phyloP scores from a whole-genome alignment of 371 early-diverging fungal species.

The Syncephalastrum monosporum region DNA sequence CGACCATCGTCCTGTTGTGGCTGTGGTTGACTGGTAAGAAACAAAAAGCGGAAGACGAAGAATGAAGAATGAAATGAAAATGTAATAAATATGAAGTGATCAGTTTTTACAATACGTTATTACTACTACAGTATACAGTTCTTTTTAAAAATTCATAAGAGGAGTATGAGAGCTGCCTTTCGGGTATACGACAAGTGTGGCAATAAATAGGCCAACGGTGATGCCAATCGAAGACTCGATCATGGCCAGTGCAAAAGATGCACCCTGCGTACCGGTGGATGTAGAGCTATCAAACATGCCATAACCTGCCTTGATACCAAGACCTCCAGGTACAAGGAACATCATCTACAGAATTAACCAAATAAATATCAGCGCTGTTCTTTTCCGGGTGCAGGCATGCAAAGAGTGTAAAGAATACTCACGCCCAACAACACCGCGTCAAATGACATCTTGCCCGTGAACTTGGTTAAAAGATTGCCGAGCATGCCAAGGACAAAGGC shows the following conservation, averaged over 20 bases:
- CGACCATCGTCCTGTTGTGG: slow-evolving; percentile 55
- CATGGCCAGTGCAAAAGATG: slow-evolving; percentile 46
- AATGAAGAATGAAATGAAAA: slow-evolving; percentile 5
- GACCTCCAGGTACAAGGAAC: slow-evolving; percentile 58
- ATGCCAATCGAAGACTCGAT: slow-evolving; percentile 45
- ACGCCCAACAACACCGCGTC: slow-evolving; percentile 57
- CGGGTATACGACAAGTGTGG: slow-evolving; percentile 57
- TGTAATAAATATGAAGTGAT: slow-evolving; percentile 1
- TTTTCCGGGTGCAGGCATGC: not conserved
- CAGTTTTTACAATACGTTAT: not conserved
- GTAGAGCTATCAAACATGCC: slow-evolving; percentile 38
- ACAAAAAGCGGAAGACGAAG: no score
- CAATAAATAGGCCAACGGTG: slow-evolving; percentile 58
- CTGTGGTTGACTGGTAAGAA: slow-evolving; percentile 32
- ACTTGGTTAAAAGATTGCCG: slow-evolving; percentile 52
- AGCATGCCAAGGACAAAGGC: slow-evolving; percentile 55
- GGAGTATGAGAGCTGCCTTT: slow-evolving; percentile 54
- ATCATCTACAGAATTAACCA: slow-evolving; percentile 23
- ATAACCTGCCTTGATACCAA: slow-evolving; percentile 51
- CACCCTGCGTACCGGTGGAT: slow-evolving; percentile 39
- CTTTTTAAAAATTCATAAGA: slow-evolving; percentile 56
- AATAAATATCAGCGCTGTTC: not conserved
- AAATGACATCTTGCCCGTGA: slow-evolving; percentile 55
- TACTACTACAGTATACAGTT: slow-evolving; percentile 5
- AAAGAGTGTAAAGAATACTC: slow-evolving; percentile 12